Evolutionary conservation across 257 asterid species (phyloP), one percentile per base, ranked within the genome.

Genomic region (Penstemon newberryi): DNA sequence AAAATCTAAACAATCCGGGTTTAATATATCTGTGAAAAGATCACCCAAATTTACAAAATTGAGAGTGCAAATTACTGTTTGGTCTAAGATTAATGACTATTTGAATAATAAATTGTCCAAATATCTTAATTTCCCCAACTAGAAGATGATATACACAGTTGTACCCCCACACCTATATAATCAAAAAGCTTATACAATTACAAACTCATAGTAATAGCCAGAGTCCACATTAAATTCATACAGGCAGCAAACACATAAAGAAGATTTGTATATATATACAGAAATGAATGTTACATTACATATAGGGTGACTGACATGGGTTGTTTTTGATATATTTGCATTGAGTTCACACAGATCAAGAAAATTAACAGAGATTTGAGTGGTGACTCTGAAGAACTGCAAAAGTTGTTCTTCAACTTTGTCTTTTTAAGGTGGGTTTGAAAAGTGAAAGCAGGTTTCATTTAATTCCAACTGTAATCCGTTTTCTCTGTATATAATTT

Each of bases 261-360:
- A 1, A 41, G 6, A 74, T 9, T 61, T 47, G n/a, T 40, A 39
- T 19, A 15, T 15, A 49, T 41, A 11, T 42, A 57, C 11, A 25
- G 63, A 62, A 67, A 52, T 71, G 40, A 70, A 74, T 71, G 70
- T 8, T 53, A 6, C 10, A 33, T 45, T 53, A n/a, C 18, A 15
- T 15, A 3, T 51, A 49, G 62, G 65, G 44, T 40, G 50, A 67
- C 59, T 72, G 72, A 79, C 44, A 56, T 51, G 83, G 56, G 77
- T 39, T 78, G 71, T 40, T 65, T 43, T 77, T 4, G 58, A 52
- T 53, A 51, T 25, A 55, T 33, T 25, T 37, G 70, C 66, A 65
- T 60, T 67, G 25, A 72, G 75, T 73, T 77, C 85, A 69, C 88
- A 65, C 72, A 36, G 77, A 83, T 77, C 86, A 73, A 83, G 83